Conservation (phyloP, 805 yeast species). For the Teunomyces kruisii region DNA sequence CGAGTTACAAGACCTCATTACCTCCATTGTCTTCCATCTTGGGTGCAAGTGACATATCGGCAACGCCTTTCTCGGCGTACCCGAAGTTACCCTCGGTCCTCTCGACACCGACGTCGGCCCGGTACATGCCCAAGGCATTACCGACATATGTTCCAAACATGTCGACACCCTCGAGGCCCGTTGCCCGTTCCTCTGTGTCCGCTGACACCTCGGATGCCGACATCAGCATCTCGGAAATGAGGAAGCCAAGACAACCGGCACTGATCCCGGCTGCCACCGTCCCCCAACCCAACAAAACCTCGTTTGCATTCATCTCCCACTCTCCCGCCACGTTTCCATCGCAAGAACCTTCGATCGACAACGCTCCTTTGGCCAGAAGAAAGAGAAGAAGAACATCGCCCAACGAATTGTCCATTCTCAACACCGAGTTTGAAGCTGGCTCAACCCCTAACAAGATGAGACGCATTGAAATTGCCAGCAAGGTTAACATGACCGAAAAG, state of each 20-base stretch:
- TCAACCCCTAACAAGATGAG: conserved; percentile 77
- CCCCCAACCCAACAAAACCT: conserved; percentile 18
- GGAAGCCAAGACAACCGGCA: neutral
- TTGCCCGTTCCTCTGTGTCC: neutral
- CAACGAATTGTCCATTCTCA: conserved; percentile 76
- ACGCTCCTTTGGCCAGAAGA: conserved; percentile 89
- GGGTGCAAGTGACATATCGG: neutral
- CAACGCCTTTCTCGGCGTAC: conserved; percentile 10
- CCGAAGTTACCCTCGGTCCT: conserved; percentile 30
- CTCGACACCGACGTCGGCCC: conserved; percentile 10
- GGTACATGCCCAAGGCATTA: conserved; percentile 2
- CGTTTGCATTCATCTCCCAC: conserved; percentile 89
- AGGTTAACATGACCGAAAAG: conserved; percentile 92
- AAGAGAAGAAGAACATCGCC: conserved; percentile 95
- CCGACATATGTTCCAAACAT: conserved; percentile 1
- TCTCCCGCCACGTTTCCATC: conserved; percentile 85
- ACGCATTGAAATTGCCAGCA: conserved; percentile 74
- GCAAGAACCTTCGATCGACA: conserved; percentile 81
- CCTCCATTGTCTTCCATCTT: conserved; percentile 43
- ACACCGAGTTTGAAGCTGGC: conserved; percentile 73
- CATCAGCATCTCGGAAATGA: conserved; percentile 10
- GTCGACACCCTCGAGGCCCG: conserved; percentile 10
- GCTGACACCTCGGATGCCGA: conserved; percentile 11
- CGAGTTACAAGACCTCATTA: conserved; percentile 24
- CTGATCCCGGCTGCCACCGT: conserved; percentile 1